Percentiles rank a stretch among this genome's conserved stretches.
phyloP scores from a whole-genome alignment of 371 early-diverging fungal species.

The Funneliformis caledonium region DNA sequence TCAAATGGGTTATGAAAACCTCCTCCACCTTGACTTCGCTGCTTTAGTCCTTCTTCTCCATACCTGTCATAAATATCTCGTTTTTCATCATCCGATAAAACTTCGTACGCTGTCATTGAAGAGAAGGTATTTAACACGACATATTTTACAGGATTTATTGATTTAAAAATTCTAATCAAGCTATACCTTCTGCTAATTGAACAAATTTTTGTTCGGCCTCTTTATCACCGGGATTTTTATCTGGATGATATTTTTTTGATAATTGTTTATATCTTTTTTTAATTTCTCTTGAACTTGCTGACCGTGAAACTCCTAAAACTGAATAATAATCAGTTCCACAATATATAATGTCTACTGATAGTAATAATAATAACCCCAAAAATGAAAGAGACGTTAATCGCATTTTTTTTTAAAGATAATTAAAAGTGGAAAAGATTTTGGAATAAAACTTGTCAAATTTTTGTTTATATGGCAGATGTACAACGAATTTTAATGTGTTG shows the following conservation, averaged over 20 bases:
- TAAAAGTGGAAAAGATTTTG: neutral
- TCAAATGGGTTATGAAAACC: conserved; percentile 92
- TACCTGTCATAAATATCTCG: conserved; percentile 89
- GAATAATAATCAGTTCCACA: conserved; percentile 72
- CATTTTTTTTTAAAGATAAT: conserved; percentile 13
- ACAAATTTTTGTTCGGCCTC: conserved; percentile 89
- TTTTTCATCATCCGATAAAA: conserved; percentile 90
- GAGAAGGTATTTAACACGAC: neutral
- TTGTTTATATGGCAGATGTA: neutral
- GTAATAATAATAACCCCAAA: conserved; percentile 30
- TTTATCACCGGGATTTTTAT: conserved; percentile 88
- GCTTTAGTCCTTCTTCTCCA: conserved; percentile 93
- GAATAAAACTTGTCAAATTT: no score
- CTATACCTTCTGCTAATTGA: conserved; percentile 84
- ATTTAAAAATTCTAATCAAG: neutral
- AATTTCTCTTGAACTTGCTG: conserved; percentile 84
- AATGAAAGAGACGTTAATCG: conserved; percentile 22
- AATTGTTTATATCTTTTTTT: conserved; percentile 91
- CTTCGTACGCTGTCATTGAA: conserved; percentile 79
- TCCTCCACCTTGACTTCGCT: conserved; percentile 58
- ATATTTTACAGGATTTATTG: neutral
- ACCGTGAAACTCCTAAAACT: conserved; percentile 83
- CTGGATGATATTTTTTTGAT: conserved; percentile 87
- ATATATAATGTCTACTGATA: conserved; percentile 32
- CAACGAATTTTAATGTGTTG: neutral